Base-by-base conservation (phyloP, 768 basidiomycete genomes). In the Termitomyces sp. region DNA sequence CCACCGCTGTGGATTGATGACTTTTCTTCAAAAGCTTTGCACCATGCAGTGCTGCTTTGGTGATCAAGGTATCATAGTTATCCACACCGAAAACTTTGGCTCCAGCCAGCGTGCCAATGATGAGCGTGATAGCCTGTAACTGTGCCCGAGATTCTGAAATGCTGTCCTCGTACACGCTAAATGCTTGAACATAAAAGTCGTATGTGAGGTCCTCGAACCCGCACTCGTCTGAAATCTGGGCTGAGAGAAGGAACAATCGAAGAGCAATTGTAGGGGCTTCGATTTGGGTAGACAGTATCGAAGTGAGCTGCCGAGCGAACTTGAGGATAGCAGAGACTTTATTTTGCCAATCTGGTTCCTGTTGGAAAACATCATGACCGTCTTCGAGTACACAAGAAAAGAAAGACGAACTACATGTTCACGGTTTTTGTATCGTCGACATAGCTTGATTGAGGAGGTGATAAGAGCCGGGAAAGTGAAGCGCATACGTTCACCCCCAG, bases 391-490 rank as follows among this genome's bases (percentile, higher is more conserved):
- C 21, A 43, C 52, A 23, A 29, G 34, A 37, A 48, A 21, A 27
- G 29, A 56, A 38, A 29, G n/a, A 70, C 81, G 46, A 60, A 87
- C 88, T 63, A 85, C 62, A 61, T 89, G 82, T 68, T 94, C 89
- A 53, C 86, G 80, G 58, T 83, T 84, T 71, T 95, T 96, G 73
- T 95, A 97, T 56, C 94, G 83, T 53, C 94, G 81, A 63, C 95
- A 96, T 12, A 98, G 82, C 68, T 94, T 94, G 73, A 98, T 93
- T 34, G 90, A 84, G 0, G 94, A 87, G 0, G 95, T 93, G 64
- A 98, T 97, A 19, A 99, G 79, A 0, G 97, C 94, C 5, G 97
- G 97, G 78, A 95, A 97, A 0, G 97, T 98, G 72, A 89, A 98
- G 4, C 94, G 85, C 83, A 98, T 98, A 19, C 96, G 82, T 62